Base-by-base conservation (phyloP, 306 rosid species). In the Luffa acutangula region DNA sequence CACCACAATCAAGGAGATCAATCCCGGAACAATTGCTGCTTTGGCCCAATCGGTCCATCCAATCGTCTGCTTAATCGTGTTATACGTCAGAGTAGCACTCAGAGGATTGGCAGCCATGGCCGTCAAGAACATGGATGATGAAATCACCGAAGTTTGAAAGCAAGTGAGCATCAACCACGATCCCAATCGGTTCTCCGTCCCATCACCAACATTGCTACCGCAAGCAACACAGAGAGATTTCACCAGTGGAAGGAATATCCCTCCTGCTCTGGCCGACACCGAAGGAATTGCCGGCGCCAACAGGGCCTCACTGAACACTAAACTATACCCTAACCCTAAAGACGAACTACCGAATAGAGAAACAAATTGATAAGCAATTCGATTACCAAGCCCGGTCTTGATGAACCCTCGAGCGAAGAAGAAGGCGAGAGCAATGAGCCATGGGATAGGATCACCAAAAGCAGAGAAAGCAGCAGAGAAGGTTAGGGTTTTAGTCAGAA, bases 21-120 rank as follows among this genome's bases (percentile, higher is more conserved):
- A 79, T 4, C 99, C 99, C 0, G 99, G 99, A 18, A 95, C 99
- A 72, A 93, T 88, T 0, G 88, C 96, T 1, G 99, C 99, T 79
- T 83, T 89, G 2, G 97, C 99, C 99, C 99, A 95, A 49, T 93
- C 97, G 43, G 94, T 86, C 98, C 99, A 96, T 82, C 99, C 99
- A 81, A 96, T 87, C 0, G 96, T 96, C 87, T 93, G 89, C 78
- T 89, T 82, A 69, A 96, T 96, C 0, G 99, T 89, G 48, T 86
- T 93, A 42, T 20, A 74, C 3, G 99, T 93, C 21, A 93, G 82
- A 34, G 89, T 96, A 0, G 91, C 99, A 46, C 98, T 91, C 33
- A 96, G 76, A 1, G 99, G 98, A 85, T 96, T 96, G 13, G 99
- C 99, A 17, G 99, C 99, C 99, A 96, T 96, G 1, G 89, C 98